Evolutionary conservation across 1,139 yeast species (phyloP), one percentile per base, ranked within the genome.

Genomic region (Candida pseudoviswanathii): DNA sequence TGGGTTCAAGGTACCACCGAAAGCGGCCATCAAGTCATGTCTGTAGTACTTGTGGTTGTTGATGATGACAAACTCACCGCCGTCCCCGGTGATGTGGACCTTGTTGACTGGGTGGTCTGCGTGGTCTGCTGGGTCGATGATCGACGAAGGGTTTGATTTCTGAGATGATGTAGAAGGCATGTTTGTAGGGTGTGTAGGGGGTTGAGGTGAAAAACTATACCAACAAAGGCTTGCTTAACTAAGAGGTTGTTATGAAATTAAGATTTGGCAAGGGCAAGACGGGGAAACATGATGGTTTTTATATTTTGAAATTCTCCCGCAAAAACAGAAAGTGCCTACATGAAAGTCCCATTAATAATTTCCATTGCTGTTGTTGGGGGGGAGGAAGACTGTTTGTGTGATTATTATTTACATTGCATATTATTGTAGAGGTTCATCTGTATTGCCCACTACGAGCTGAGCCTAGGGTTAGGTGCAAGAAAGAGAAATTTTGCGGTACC

Each of bases 1-100:
- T 3, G 71, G 71, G 49, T 65, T 70, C 58, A 72, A 65, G 9
- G 68, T 61, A 63, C 77, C 77, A 47, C 75, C 77, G 45, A 72
- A 72, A 25, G 78, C 77, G 27, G 58, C 52, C 66, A 64, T 61
- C 56, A 71, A 64, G 50, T 71, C 77, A 48, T 62, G 63, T 42
- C 61, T 59, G 49, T 62, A 63, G 58, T 60, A 68, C 39, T 61
- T 66, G 33, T 63, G 59, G 50, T 60, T 61, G 39, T 47, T 45
- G 33, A 73, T 64, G 26, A 58, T 58, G 44, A 66, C 51, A 47
- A 47, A 65, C 49, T 66, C 68, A 39, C 59, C 56, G 30, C 56
- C 50, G 2, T 58, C 65, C 11, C 68, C 68, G 8, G 62, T 44
- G 29, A 60, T 49, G 5, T 54, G 53, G 25, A 66, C 52, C 48